Evolutionary conservation across 768 basidiomycete genomes (phyloP), one percentile per base, ranked within the genome.

Genomic region (Megacollybia marginata): DNA sequence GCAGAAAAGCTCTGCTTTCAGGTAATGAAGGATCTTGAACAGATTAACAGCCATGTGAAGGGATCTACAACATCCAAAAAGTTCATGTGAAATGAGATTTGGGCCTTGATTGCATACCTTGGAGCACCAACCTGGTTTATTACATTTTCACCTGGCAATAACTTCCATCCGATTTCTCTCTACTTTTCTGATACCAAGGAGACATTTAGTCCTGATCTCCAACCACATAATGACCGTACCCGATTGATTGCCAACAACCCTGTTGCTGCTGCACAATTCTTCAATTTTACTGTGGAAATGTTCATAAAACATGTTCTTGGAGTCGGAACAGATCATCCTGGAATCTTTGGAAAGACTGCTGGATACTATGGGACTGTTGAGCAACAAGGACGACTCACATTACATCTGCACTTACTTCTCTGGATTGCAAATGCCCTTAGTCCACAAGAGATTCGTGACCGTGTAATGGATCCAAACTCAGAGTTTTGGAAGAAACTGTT

Each of bases 301-400:
- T n/a, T n/a, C n/a, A n/a, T n/a, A n/a, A n/a, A n/a, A n/a, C n/a
- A n/a, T n/a, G n/a, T n/a, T n/a, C n/a, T n/a, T n/a, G n/a, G n/a
- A n/a, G n/a, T n/a, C n/a, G n/a, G n/a, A n/a, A n/a, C n/a, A n/a
- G n/a, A n/a, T n/a, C n/a, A n/a, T n/a, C n/a, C n/a, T n/a, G n/a
- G n/a, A n/a, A n/a, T n/a, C n/a, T n/a, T n/a, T n/a, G n/a, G n/a
- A n/a, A n/a, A n/a, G n/a, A n/a, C n/a, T n/a, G n/a, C n/a, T n/a
- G n/a, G n/a, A n/a, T n/a, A n/a, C n/a, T n/a, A n/a, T n/a, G n/a
- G n/a, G n/a, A n/a, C n/a, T n/a, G n/a, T n/a, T n/a, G n/a, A 62
- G 49, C 20, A 58, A 1, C 60, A 62, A 46, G 10, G 52, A n/a
- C 32, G 57, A n/a, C 16, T 57, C 58, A 52, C 54, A 49, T 59